A percentile compares a stretch with the other conserved stretches of the same genome.
These are phyloP conservation scores for Pyrenochaeta sp. DNA, from an alignment of 2,329 filamentous ascomycete species.

Conservation along the genomic window DNA sequence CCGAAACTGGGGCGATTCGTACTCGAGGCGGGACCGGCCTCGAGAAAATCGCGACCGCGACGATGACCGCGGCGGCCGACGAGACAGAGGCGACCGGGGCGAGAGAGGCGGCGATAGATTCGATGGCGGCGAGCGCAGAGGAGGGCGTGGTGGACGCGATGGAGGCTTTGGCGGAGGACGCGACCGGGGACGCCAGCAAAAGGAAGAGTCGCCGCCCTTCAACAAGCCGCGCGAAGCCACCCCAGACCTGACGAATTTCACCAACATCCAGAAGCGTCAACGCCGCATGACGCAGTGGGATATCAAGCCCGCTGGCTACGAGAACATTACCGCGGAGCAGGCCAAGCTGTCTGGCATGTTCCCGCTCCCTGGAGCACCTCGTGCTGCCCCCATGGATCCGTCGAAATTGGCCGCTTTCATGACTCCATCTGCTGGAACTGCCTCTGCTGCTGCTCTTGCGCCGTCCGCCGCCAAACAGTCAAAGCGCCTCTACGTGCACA, in stretches of 20 bases:
- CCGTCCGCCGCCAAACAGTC: constrained; percentile 93
- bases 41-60: constrained; percentile 42
- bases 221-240: constrained; percentile 94
- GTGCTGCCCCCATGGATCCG: constrained; percentile 95
- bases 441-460: constrained; percentile 81
- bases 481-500: constrained; percentile 89
- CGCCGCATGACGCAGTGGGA: constrained; percentile 98
- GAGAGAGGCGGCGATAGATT: constrained; percentile 60
- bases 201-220: constrained; percentile 77
- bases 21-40: constrained; percentile 46
- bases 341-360: constrained; percentile 99
- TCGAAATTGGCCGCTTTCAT: constrained; percentile 94
- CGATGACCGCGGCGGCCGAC: constrained; percentile 45
- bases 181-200: constrained; percentile 66
- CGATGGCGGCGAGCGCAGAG: constrained; percentile 49
- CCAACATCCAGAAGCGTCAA: constrained; percentile 85
- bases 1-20: constrained; percentile 66
- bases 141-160: constrained; percentile 28
- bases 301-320: constrained; percentile 97
- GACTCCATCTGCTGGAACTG: constrained; percentile 80
- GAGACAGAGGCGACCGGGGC: constrained; percentile 54
- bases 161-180: constrained; percentile 50
- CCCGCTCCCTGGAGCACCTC: constrained; percentile 91
- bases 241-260: constrained; percentile 87
- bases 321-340: constrained; percentile 97